These are phyloP conservation scores for Trichoderma sp. DNA, from an alignment of 2,329 filamentous ascomycete genomes.

Conservation along the genomic window DNA sequence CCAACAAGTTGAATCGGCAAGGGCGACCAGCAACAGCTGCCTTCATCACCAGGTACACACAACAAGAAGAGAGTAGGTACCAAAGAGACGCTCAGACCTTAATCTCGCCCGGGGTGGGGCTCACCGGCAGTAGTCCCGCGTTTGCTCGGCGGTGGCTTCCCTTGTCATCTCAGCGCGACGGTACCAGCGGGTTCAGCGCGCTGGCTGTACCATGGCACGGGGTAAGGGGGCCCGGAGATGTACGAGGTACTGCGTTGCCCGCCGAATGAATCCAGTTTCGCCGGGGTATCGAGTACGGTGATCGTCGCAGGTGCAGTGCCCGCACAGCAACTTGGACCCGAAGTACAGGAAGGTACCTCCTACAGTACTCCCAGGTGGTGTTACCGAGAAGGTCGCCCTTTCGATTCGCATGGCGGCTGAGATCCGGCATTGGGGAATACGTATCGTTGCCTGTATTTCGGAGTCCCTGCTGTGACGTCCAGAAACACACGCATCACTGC, in stretches of 20 bases:
- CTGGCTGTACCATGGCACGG: background rate
- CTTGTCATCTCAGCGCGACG: slow-evolving; percentile 5
- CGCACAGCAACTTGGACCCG: background rate
- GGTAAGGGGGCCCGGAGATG: slow-evolving; percentile 15
- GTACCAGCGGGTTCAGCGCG: background rate
- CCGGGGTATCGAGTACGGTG: slow-evolving; percentile 11
- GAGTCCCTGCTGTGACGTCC: no score
- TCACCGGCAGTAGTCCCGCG: slow-evolving; percentile 26
- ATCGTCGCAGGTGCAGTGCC: slow-evolving; percentile 1
- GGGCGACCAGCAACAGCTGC: slow-evolving; percentile 1
- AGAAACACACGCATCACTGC: no score
- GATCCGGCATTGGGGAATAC: slow-evolving; percentile 12
- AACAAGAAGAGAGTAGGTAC: background rate
- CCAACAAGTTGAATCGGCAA: background rate
- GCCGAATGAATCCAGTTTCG: background rate
- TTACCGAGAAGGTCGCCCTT: background rate
- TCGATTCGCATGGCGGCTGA: slow-evolving; percentile 22
- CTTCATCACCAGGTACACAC: background rate
- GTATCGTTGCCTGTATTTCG: background rate
- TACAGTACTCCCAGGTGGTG: no score
- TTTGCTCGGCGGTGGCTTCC: slow-evolving; percentile 24
- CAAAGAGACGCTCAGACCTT: slow-evolving; percentile 6
- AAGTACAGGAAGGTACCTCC: no score
- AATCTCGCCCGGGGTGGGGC: slow-evolving; percentile 23
- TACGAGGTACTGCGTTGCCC: background rate